Percentiles rank a stretch among this genome's conserved stretches.
Evolutionary conservation across 345 rosid genomes (phyloP).

Genomic region (Hirschfeldia incana): DNA sequence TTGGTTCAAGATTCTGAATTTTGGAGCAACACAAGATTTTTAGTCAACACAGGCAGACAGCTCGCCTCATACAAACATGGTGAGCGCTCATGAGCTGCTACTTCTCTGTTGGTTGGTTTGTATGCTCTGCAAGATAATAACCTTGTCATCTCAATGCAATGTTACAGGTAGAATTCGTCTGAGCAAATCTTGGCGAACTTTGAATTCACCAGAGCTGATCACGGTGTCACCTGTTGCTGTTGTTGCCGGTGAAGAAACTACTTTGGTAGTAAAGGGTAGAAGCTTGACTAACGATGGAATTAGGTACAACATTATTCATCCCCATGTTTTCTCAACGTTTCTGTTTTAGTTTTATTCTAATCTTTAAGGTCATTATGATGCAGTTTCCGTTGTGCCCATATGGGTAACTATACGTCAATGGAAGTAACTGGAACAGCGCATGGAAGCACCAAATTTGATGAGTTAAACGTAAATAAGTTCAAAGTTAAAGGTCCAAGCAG

Average conservation of each 20-base stretch:
- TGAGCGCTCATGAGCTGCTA: constrained; percentile 34
- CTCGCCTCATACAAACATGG: constrained; percentile 71
- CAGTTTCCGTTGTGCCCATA: constrained; percentile 63
- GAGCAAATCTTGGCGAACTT: constrained; percentile 70
- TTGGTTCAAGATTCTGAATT: constrained; percentile 64
- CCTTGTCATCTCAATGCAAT: constrained; percentile 12
- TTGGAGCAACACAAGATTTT: constrained; percentile 80
- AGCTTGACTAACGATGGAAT: constrained; percentile 63
- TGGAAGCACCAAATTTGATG: constrained; percentile 47
- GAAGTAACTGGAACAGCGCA: constrained; percentile 41
- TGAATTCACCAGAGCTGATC: constrained; percentile 74
- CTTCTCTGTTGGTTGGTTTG: neutral
- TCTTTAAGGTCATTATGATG: constrained; percentile 17
- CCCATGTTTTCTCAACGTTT: neutral
- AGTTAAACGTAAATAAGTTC: constrained; percentile 51
- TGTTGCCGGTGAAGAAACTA: constrained; percentile 66
- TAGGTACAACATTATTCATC: constrained; percentile 38
- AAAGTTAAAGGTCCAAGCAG: constrained; percentile 37
- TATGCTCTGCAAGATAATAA: neutral
- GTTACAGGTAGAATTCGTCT: constrained; percentile 60
- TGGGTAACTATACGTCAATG: constrained; percentile 62
- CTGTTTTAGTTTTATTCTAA: neutral
- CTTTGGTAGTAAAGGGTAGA: constrained; percentile 68
- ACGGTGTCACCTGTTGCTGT: constrained; percentile 73
- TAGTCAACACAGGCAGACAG: constrained; percentile 60